phyloP scores from a whole-genome alignment of 345 rosid genomes.

The Sonneratia alba region DNA sequence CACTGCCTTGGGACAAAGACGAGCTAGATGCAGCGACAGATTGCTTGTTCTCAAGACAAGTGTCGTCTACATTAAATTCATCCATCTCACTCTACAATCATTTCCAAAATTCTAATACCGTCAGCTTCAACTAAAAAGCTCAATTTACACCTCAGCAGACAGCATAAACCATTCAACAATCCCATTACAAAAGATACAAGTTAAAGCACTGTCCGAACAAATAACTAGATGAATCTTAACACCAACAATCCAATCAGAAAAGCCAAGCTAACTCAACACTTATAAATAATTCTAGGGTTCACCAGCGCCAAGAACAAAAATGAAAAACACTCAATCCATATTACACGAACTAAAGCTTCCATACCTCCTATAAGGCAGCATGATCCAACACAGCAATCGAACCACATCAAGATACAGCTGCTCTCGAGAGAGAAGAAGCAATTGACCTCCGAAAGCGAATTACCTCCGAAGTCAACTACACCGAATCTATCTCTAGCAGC shows the following conservation, averaged over 20 bases:
- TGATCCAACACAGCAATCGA: background rate
- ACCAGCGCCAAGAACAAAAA: background rate
- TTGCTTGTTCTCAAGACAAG: constrained; percentile 84
- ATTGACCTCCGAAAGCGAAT: background rate
- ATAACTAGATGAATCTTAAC: constrained; percentile 44
- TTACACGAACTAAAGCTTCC: constrained; percentile 12
- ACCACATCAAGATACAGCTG: background rate
- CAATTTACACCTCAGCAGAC: background rate
- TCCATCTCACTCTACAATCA: constrained; percentile 35
- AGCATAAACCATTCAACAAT: background rate
- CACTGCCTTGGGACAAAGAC: constrained; percentile 68
- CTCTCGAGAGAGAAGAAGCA: background rate
- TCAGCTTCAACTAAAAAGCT: constrained; percentile 12
- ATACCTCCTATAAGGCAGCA: constrained; percentile 6
- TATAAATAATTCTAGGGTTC: constrained; percentile 11
- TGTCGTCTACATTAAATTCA: constrained; percentile 46
- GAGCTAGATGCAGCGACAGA: constrained; percentile 61
- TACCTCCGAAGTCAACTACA: constrained; percentile 1
- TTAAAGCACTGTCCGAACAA: constrained; percentile 15
- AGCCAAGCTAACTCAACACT: constrained; percentile 3
- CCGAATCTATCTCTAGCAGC: constrained; percentile 1
- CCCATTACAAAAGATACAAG: constrained; percentile 2
- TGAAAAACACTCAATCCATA: background rate
- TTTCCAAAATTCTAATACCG: constrained; percentile 23
- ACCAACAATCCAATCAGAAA: constrained; percentile 26